These are phyloP conservation scores for Penicillium alfredii DNA, from an alignment of 495 filamentous ascomycete species.

Conservation along the genomic window DNA sequence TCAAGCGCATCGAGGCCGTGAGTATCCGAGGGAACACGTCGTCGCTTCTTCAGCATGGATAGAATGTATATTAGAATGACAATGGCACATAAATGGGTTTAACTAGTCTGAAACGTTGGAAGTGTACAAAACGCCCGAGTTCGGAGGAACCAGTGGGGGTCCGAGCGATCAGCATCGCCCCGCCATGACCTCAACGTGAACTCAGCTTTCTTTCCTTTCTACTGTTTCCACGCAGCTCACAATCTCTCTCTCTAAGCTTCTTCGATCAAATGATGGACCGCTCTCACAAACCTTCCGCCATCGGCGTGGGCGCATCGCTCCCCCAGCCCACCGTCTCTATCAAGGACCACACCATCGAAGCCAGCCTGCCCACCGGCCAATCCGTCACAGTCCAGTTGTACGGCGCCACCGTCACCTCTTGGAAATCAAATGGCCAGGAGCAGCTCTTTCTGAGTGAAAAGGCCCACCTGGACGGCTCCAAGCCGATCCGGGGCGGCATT, in stretches of 20 bases:
- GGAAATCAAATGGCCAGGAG: conserved; percentile 80
- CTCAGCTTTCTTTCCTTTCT: not conserved
- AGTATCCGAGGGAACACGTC: conserved; percentile 19
- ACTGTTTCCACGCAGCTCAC: not conserved
- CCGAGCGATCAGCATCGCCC: conserved; percentile 19
- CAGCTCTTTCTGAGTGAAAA: conserved; percentile 82
- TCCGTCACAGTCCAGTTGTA: conserved; percentile 77
- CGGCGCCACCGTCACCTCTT: conserved; percentile 88
- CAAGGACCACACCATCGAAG: conserved; percentile 61
- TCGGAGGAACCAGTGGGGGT: no score
- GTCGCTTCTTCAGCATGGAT: conserved; percentile 21
- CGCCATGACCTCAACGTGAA: conserved; percentile 16
- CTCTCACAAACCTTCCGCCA: conserved; percentile 71
- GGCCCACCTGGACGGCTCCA: conserved; percentile 61
- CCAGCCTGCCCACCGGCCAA: conserved; percentile 77
- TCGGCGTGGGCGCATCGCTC: conserved; percentile 59
- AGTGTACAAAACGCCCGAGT: no score
- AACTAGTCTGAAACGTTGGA: no score
- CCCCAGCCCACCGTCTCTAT: conserved; percentile 65
- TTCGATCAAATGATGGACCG: conserved; percentile 57
- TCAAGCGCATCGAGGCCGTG: conserved; percentile 19
- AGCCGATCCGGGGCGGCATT: conserved; percentile 61
- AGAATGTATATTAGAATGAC: no score
- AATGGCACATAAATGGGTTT: no score
- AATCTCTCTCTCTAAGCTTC: not conserved